Conservation (phyloP, 1,284 basidiomycete species). For the Ustilago sp. region DNA sequence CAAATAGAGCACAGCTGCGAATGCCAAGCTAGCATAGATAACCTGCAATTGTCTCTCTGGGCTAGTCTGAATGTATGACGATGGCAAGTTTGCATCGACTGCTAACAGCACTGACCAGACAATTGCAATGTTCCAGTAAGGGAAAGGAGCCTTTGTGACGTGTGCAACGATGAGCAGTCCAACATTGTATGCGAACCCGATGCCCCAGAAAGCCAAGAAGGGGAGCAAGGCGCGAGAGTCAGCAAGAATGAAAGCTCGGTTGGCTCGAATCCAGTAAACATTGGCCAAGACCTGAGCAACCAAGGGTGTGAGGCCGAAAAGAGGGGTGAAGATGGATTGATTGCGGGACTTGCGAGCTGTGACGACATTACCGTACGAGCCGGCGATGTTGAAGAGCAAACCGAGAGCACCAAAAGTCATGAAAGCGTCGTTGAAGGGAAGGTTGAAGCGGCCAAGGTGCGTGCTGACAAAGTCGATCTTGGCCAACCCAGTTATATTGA, state of each 20-base stretch:
- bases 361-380: slow-evolving; percentile 70
- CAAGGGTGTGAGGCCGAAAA: slow-evolving; percentile 84
- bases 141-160: slow-evolving; percentile 85
- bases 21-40: slow-evolving; percentile 77
- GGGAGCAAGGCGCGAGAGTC: slow-evolving; percentile 77
- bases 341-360: slow-evolving; percentile 38
- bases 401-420: slow-evolving; percentile 84
- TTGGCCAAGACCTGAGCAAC: slow-evolving; percentile 78
- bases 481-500: slow-evolving; percentile 76
- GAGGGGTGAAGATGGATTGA: slow-evolving; percentile 73
- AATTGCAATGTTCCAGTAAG: slow-evolving; percentile 88
- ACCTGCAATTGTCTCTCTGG: slow-evolving; percentile 76
- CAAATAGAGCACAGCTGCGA: slow-evolving; percentile 80
- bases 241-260: slow-evolving; percentile 49
- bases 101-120: slow-evolving; percentile 82
- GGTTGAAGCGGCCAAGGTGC: slow-evolving; percentile 73
- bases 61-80: slow-evolving; percentile 78
- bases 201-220: slow-evolving; percentile 88
- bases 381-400: slow-evolving; percentile 83
- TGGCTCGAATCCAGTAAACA: slow-evolving; percentile 79
- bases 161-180: slow-evolving; percentile 93
- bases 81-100: slow-evolving; percentile 75
- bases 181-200: slow-evolving; percentile 81
- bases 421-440: slow-evolving; percentile 87
- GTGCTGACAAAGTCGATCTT: slow-evolving; percentile 68